Base-by-base conservation (phyloP, 805 yeast genomes). In the Myxozyma vanderwaltii region DNA sequence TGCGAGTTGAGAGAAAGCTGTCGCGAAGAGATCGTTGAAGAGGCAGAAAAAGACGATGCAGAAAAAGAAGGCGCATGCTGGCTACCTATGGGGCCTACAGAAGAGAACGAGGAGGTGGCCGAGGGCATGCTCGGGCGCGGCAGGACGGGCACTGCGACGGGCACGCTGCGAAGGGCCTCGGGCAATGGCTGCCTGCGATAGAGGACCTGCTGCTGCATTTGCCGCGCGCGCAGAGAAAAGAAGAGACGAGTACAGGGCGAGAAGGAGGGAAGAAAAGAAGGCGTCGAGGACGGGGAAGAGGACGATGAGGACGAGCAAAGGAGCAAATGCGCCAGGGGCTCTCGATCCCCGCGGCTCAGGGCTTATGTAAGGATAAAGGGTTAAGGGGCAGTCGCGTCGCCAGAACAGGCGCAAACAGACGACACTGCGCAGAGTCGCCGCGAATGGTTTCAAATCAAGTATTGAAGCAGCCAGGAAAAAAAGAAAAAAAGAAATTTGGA, bases 1-100 rank as follows among this genome's bases (percentile, higher is more conserved):
- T 23, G 40, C 36, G 62, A 54, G 39, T 59, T 38, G 12, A 41
- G 44, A 10, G 52, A 21, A 8, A 33, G 40, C 35, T 51, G 40
- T 15, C 36, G 47, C 35, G 52, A 23, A 5, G 50, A 43, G 15
- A 27, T 33, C 31, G 36, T 39, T 1, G 44, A 29, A 38, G 15
- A 5, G 4, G 51, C 26, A 10, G 56, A 15, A 3, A 53, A 43
- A 1, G 53, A 24, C 12, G 51, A 26, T 35, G 40, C 38, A 33
- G 55, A 51, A 21, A 10, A 6, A 2, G 48, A 44, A 19, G 48
- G 10, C 7, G 48, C n/a, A n/a, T 31, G 41, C 51, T 33, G 51
- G 53, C 53, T 38, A 2, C n/a, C 36, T 17, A 33, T 26, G 45
- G 38, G 33, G 38, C 38, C 41, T 24, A 40, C 19, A 1, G 53